A percentile compares a stretch with the other conserved stretches of the same genome.
Evolutionary conservation across 2,329 filamentous ascomycete species (phyloP).

Genomic region (Nothomitra cinnamomea): DNA sequence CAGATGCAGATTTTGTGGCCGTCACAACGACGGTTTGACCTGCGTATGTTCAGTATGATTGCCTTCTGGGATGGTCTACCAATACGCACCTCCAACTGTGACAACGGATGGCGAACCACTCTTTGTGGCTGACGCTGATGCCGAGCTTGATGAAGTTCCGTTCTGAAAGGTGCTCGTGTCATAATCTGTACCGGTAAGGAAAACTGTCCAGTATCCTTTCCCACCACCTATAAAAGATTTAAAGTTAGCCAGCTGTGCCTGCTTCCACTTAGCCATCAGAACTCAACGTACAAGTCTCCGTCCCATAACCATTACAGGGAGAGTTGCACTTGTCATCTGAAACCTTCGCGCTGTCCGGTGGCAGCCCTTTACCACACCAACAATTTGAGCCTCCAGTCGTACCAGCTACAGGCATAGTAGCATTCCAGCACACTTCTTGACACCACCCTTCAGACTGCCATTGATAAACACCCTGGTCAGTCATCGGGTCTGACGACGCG

Average conservation of each 20-base stretch:
- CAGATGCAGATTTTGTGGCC: background rate
- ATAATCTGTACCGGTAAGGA: conserved; percentile 30
- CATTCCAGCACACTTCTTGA: conserved; percentile 30
- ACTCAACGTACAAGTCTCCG: conserved; percentile 44
- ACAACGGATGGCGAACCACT: conserved; percentile 15
- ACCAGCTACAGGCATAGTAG: conserved; percentile 40
- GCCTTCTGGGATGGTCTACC: conserved; percentile 12
- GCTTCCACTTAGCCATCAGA: background rate
- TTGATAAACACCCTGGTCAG: conserved; percentile 28
- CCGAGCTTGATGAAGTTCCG: conserved; percentile 26
- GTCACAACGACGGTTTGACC: conserved; percentile 21
- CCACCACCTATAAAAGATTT: conserved; percentile 36
- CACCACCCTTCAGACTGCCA: conserved; percentile 41
- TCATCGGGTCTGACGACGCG: conserved; percentile 27
- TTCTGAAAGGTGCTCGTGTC: conserved; percentile 19
- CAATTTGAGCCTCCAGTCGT: conserved; percentile 46
- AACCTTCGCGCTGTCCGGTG: conserved; percentile 36
- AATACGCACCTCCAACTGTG: conserved; percentile 11
- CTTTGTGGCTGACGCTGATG: conserved; percentile 30
- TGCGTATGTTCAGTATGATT: conserved; percentile 8
- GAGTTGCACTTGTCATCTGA: conserved; percentile 44
- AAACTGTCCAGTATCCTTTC: conserved; percentile 31
- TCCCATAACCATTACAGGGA: conserved; percentile 44
- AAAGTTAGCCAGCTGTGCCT: conserved; percentile 13
- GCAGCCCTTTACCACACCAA: conserved; percentile 56